phyloP scores from a whole-genome alignment of 176 grass and related monocot genomes.

The Alopecurus myosuroides region DNA sequence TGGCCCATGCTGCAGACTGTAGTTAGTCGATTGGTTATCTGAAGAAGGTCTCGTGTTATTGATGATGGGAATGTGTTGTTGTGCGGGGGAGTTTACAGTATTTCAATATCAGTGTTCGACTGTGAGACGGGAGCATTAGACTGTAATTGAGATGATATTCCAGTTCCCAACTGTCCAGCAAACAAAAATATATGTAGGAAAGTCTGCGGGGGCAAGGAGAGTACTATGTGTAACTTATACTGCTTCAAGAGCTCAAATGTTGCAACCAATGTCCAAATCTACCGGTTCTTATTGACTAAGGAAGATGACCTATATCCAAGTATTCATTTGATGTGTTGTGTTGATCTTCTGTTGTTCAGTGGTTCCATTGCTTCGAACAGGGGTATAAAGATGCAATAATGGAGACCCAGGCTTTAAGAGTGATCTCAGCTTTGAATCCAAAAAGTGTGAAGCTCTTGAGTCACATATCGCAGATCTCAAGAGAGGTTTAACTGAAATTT shows the following conservation, averaged over 20 bases:
- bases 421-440: constrained; percentile 56
- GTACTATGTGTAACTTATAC: neutral
- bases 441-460: constrained; percentile 47
- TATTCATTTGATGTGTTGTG: too few species aligned
- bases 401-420: constrained; percentile 46
- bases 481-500: constrained; percentile 41
- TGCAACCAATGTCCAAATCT: neutral
- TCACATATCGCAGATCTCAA: constrained; percentile 49
- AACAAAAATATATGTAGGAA: too few species aligned
- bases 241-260: neutral
- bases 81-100: neutral
- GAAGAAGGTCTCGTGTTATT: neutral
- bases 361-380: constrained; percentile 23
- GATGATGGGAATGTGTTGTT: neutral
- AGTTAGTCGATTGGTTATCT: neutral
- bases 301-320: too few species aligned
- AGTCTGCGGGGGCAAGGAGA: neutral
- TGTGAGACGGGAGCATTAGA: neutral
- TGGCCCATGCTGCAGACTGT: neutral
- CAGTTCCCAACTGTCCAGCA: too few species aligned
- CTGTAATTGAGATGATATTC: neutral
- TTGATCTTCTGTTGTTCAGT: constrained; percentile 1
- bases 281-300: too few species aligned
- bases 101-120: neutral
- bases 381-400: constrained; percentile 70